These are phyloP conservation scores for Cladophialophora psammophila DNA, from an alignment of 2,329 filamentous ascomycete genomes.

Conservation along the genomic window DNA sequence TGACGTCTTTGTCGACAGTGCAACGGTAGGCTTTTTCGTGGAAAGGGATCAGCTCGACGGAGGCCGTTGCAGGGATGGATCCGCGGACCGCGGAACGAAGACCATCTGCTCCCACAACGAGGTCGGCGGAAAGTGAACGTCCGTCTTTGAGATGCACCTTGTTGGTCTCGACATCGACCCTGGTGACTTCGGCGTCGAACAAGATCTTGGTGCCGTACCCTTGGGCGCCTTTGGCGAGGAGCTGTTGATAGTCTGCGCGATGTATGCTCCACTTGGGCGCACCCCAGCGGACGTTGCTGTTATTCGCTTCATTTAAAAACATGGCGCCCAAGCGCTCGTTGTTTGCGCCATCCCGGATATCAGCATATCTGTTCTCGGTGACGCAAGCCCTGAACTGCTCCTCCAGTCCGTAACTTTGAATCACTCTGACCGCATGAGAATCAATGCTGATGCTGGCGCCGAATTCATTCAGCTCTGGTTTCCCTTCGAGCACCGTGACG, in stretches of 20 bases:
- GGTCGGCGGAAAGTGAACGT: slow-evolving; percentile 15
- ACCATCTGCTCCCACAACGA: slow-evolving; percentile 19
- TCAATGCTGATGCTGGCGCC: slow-evolving; percentile 32
- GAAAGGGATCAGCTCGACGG: slow-evolving; percentile 8
- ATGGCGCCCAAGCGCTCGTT: slow-evolving; percentile 6
- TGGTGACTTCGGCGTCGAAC: slow-evolving; percentile 17
- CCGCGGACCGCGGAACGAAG: slow-evolving; percentile 10
- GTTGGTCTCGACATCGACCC: slow-evolving; percentile 18
- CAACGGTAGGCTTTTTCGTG: slow-evolving; percentile 19
- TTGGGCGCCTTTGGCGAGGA: slow-evolving; percentile 12
- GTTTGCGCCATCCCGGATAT: slow-evolving; percentile 8
- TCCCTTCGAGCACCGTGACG: slow-evolving; percentile 41
- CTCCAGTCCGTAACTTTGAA: slow-evolving; percentile 6
- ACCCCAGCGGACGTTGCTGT: slow-evolving; percentile 3
- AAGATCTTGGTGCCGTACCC: slow-evolving; percentile 11
- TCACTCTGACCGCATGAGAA: slow-evolving; percentile 15
- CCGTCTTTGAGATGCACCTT: slow-evolving; percentile 16
- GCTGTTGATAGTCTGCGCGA: slow-evolving; percentile 16
- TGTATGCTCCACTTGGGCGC: slow-evolving; percentile 13
- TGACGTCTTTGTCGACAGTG: slow-evolving; percentile 15
- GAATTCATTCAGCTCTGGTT: slow-evolving; percentile 35
- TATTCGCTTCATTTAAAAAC: slow-evolving; percentile 10
- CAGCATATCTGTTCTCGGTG: slow-evolving; percentile 15
- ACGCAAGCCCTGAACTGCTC: slow-evolving; percentile 1
- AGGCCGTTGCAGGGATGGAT: slow-evolving; percentile 14